Evolutionary conservation across 2,329 filamentous ascomycete genomes (phyloP), one percentile per base, ranked within the genome.

Genomic region (Sphaerulina populicola): DNA sequence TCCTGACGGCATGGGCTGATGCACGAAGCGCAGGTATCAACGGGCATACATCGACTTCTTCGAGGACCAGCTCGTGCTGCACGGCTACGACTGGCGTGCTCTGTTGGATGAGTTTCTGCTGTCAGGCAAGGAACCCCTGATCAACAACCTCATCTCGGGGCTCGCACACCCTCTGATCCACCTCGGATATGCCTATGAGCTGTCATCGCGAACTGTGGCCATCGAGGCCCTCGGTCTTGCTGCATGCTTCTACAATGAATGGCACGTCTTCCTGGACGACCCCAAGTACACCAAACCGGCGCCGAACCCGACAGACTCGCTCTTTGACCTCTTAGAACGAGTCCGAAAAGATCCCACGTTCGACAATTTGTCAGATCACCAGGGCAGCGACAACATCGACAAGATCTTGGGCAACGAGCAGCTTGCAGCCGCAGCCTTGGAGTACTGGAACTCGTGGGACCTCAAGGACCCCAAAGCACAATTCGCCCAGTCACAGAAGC

Each of bases 11-110:
- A 21, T 15, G 11, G 37, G 52, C 57, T 49, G 38, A 48, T 40
- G 54, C 36, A 8, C 7, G 27, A 27, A 21, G 30, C 47, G 30
- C 61, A 80, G 74, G 56, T 96, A 94, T 64, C 88, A 98, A 69
- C 80, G 91, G 53, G 91, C 89, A 0, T 98, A 84, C 64, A 75
- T 98, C 50, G 90, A 98, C 67, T 97, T 93, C 66, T 97, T 94
- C 65, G 93, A 98, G 67, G 93, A 98, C 66, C 82, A 88, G 62
- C 74, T 97, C 29, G 89, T 87, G 2, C 72, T 74, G 14, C 79
- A 83, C 61, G 76, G 81, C 33, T 97, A 96, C 66, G 80, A 95
- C 64, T 96, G 93, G 88, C 86, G 85, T 64, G 74, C 76, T 47
- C 80, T 94, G 2, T 73, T 94, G 7, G 72, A 81, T 2, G 79